Conservation (phyloP, 148 eudicot genomes). For the Gaultheria prostrata region DNA sequence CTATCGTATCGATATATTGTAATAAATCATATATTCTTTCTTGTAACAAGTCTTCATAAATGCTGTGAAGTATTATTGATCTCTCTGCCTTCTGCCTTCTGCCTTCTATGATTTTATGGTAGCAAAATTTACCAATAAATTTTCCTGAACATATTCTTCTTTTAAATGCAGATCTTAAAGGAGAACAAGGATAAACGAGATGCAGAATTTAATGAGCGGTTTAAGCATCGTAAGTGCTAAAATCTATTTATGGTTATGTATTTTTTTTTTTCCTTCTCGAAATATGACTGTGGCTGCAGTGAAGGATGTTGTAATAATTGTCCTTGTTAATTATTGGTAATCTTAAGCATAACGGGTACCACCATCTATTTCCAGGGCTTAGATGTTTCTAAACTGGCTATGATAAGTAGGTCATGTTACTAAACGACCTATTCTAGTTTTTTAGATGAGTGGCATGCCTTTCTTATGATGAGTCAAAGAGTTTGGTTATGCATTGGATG, state of each 20-base stretch:
- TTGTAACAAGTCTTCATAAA: background rate
- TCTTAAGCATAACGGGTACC: background rate
- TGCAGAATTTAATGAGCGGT: constrained; percentile 89
- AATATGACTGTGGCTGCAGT: background rate
- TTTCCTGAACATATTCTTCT: background rate
- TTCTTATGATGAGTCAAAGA: constrained; percentile 1
- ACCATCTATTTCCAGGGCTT: background rate
- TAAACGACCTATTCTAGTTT: background rate
- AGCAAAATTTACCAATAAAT: background rate
- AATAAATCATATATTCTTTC: too few relatives aligned
- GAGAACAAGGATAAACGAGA: constrained; percentile 93
- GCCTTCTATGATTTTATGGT: background rate
- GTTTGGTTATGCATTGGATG: background rate
- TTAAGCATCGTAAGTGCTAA: constrained; percentile 61
- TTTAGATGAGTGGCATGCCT: background rate
- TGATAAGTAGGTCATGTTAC: background rate
- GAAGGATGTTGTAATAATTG: background rate
- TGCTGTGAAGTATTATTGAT: constrained; percentile 3
- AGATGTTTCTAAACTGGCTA: background rate
- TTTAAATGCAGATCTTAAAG: constrained; percentile 58
- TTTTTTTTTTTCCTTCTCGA: background rate
- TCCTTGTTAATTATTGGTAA: background rate
- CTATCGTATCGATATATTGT: too few relatives aligned
- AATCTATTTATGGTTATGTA: background rate
- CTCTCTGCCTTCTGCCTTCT: background rate